phyloP scores from a whole-genome alignment of 768 basidiomycete genomes.

The Boletus eberwhitei region DNA sequence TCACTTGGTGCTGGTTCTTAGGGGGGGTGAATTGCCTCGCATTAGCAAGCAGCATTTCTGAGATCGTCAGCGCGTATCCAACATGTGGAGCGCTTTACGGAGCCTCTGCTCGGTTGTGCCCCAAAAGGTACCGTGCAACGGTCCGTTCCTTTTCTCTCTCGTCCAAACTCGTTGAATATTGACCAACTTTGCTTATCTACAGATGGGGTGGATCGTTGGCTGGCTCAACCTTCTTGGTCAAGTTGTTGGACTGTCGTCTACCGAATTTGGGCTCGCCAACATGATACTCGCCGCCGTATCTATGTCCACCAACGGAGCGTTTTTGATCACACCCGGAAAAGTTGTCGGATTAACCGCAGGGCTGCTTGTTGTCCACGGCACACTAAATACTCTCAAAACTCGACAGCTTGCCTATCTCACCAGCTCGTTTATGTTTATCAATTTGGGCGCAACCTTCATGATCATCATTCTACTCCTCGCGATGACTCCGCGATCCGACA shows the following conservation, averaged over 20 bases:
- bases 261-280: slow-evolving; percentile 36
- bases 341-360: slow-evolving; percentile 41
- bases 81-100: slow-evolving; percentile 47
- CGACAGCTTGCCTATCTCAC: slow-evolving; percentile 33
- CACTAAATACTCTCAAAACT: slow-evolving; percentile 43
- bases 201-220: slow-evolving; percentile 30
- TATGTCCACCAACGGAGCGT: slow-evolving; percentile 29
- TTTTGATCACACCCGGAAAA: slow-evolving; percentile 36
- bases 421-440: slow-evolving; percentile 43
- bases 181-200: not conserved
- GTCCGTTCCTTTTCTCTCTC: slow-evolving; percentile 32
- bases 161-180: not conserved
- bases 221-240: slow-evolving; percentile 34
- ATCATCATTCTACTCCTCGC: slow-evolving; percentile 44
- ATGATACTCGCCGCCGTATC: slow-evolving; percentile 32
- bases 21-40: slow-evolving; percentile 28
- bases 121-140: slow-evolving; percentile 58
- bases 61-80: slow-evolving; percentile 32
- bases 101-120: slow-evolving; percentile 75
- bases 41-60: slow-evolving; percentile 29
- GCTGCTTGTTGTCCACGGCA: slow-evolving; percentile 40
- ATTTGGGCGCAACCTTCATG: slow-evolving; percentile 40
- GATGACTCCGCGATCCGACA: slow-evolving; percentile 44
- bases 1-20: slow-evolving; percentile 37
- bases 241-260: slow-evolving; percentile 31